Base-by-base conservation (phyloP, 176 grass and related monocot genomes). In the Olyra latifolia region DNA sequence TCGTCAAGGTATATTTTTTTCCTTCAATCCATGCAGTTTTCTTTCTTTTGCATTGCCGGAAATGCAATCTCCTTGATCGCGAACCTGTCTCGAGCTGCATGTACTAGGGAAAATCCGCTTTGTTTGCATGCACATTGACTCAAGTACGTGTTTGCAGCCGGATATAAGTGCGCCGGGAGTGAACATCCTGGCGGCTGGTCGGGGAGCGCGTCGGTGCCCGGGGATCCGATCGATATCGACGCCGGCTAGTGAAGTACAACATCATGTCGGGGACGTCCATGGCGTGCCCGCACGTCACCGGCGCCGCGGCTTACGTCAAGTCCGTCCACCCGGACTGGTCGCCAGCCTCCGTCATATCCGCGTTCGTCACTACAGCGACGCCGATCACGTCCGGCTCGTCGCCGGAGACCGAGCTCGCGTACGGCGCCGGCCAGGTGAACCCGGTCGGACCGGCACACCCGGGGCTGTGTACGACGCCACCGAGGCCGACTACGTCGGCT, bases 181-280 rank as follows among this genome's bases (percentile, higher is more conserved):
- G 8, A 9, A 47, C 41, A 77, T 84, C 82, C 73, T 84, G 28
- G 82, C 52, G 40, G 82, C 63, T 84, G 63, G 73, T 48, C 82
- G 6, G 9, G 5, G 20, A 2, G 25, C 5, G 1, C 14, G 1
- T 12, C 52, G 1, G 25, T 69, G 50, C 39, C 62, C 19, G 27
- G 3, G 10, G 23, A 2, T 10, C 2, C 19, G 20, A 4, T 46
- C 1, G 42, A 69, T 55, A 35, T 35, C 32, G 32, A 35, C 16
- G 67, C 22, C 39, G 38, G 20, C 39, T 12, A 7, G 10, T 43
- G 10, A 3, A 20, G 10, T 67, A 67, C 24, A 75, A 75, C 50
- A 58, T 89, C 60, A 27, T 32, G 25, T 88, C 66, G 1, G 90
- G 86, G 28, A 85, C 86, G 68, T 91, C 85, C 16, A 82, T 85